A percentile compares a stretch with the other conserved stretches of the same genome.
Conservation (phyloP, 139 green algal species). For the Coelastrella sp. region DNA sequence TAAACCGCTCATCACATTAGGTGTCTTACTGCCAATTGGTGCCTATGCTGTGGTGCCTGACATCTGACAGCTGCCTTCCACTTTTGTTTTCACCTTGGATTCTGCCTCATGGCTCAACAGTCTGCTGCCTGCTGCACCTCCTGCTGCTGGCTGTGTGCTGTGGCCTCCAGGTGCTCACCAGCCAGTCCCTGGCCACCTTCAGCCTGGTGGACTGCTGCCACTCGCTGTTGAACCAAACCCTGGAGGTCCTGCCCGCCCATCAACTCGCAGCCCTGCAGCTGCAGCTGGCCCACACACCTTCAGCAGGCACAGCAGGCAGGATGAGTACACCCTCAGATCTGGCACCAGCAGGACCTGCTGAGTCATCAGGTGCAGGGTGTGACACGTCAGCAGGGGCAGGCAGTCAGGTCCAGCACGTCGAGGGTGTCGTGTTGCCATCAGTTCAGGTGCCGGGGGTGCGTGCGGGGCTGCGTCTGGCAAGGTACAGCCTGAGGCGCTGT, state of each 20-base stretch:
- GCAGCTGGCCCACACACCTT: constrained; percentile 30
- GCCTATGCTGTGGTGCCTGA: too few species aligned
- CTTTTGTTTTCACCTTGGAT: too few species aligned
- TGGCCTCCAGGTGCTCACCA: constrained; percentile 65
- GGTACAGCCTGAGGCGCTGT: constrained; percentile 57
- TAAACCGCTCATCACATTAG: too few species aligned
- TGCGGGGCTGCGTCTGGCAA: constrained; percentile 29
- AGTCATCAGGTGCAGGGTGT: not conserved
- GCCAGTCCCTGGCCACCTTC: constrained; percentile 80
- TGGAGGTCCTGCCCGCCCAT: constrained; percentile 68
- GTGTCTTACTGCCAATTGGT: not conserved
- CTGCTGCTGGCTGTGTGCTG: not conserved
- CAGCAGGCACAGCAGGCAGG: not conserved
- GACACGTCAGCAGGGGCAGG: not conserved
- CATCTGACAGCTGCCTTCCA: too few species aligned
- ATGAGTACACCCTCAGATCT: not conserved
- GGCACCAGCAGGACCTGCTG: not conserved
- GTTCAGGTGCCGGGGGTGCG: constrained; percentile 3
- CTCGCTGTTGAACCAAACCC: constrained; percentile 64
- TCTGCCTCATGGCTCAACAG: too few species aligned
- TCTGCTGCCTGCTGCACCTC: not conserved
- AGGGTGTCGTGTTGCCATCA: not conserved
- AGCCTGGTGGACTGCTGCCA: constrained; percentile 77
- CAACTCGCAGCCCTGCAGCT: constrained; percentile 43
- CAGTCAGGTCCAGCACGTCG: not conserved